Base-by-base conservation (phyloP, 2,329 filamentous ascomycete species). In the Sporothrix luriei region DNA sequence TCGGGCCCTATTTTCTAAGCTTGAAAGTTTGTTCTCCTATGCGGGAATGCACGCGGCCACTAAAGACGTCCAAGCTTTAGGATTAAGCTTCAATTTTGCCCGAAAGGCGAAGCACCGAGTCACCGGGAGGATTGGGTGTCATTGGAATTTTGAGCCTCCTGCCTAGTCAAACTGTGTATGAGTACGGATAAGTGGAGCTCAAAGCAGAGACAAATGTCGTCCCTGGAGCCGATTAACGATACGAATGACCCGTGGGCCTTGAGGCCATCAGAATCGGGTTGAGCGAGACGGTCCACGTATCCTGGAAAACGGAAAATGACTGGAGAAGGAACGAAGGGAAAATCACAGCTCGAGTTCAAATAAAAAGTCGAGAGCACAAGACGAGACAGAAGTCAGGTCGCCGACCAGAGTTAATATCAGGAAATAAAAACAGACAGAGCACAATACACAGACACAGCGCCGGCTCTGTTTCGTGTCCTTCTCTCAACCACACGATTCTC, bases 301-400 rank as follows among this genome's bases (percentile, higher is more conserved):
- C 33, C 33, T 33, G 33, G 4, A 19, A 2, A 40, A 24, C 11
- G 26, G 24, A 1, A 40, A 66, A 21, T 66, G 19, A 54, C 26
- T 66, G 62, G 62, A 66, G 48, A 52, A 40, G 19, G 21, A 66
- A 40, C 62, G 62, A 66, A 10, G 29, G 1, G 7, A 21, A 3
- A 16, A 4, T 4, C 33, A 33, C 33, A 33, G 33, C 4, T 9
- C 33, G 5, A 4, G 33, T 54, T 64, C 19, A 21, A 29, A 48
- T 33, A 49, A 29, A 61, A 43, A 49, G 1, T 2, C 2, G 46
- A 33, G 24, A 33, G 13, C 43, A 64, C 43, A 49, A 14, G 4
- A 40, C 24, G 24, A 64, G 33, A 33, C 61, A 29, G 9, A 21
- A 66, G 48, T 40, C 48, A 64, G 62, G 62, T 66, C 62, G 62